Evolutionary conservation across 805 yeast genomes (phyloP), one percentile per base, ranked within the genome.

Genomic region (Kluyveromyces starmeri): DNA sequence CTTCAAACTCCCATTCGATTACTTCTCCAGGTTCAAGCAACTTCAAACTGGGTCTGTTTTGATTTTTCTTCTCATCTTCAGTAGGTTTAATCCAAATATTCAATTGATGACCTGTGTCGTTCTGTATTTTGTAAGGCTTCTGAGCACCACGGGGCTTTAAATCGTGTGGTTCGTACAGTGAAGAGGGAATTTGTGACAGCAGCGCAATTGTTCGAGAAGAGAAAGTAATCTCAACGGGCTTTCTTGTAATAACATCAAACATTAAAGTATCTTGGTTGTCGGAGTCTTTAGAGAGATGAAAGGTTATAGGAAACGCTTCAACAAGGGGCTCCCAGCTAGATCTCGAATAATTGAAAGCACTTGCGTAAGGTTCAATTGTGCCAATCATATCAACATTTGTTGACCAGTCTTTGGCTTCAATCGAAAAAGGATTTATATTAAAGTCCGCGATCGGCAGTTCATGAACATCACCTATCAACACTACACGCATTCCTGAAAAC

Each of bases 261-360:
- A 68, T 52, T 3, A 80, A 47, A 13, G 72, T 63, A 5, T 70
- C 64, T 5, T 67, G 66, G 1, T 74, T 69, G 10, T 64, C 65
- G 1, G 51, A 39, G 0, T 59, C 59, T 35, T 70, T 72, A 1
- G 83, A 65, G 2, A 81, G 73, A 52, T 82, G 84, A 9, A 83
- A 58, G 0, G 84, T 76, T 33, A 89, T 64, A 5, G 84, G 78
- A 83, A 95, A 82, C 0, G 89, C 79, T 50, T 92, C 98, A 32
- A 92, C 55, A 29, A 92, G 62, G 0, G 98, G 96, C 49, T 92
- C 97, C 97, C 98, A 88, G 0, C 85, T 72, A 3, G 96, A 86
- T 41, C 82, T 75, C 0, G 96, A 73, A 54, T 88, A 88, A 54
- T 86, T 86, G 65, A 82, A 88, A 14, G 84, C 73, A 55, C 84